Evolutionary conservation across 208 protist genomes (phyloP), one percentile per base, ranked within the genome.

Genomic region (Herpetomonas tarakana): DNA sequence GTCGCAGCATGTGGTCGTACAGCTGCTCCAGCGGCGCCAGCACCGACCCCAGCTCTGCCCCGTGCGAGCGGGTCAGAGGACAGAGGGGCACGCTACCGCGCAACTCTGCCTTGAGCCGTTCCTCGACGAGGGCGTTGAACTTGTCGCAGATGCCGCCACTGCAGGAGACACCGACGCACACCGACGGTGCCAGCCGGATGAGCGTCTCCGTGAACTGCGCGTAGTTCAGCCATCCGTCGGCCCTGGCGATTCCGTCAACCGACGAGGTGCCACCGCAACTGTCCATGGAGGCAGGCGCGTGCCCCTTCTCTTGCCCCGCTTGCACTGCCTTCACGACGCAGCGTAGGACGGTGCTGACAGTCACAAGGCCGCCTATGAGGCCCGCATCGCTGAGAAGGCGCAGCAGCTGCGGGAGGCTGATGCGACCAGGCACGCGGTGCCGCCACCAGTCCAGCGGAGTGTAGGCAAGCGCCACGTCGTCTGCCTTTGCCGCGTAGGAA

Each of bases 131-230:
- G 11, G 58, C 52, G 22, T 74, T 71, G 47, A 94, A 68, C 56
- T 83, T 75, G 16, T 69, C 62, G 11, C 57, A 57, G 11, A 81
- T 52, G 25, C 62, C 80, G 31, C 58, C 45, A 18, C 35, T 49
- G 30, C 62, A 60, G 1, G 45, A 53, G 4, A 66, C 55, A 0
- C 83, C 85, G 28, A 79, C 71, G 50, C 65, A 83, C 49, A 83
- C 81, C 14, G 62, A 30, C 44, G 74, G 58, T 22, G 81, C 60
- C 0, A 95, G 55, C 9, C 91, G 83, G 11, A 97, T 65, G 24
- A 94, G 60, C 52, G 66, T 68, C 73, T 97, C 88, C 28, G 78
- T 75, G 71, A 94, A 97, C 52, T 88, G 78, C 11, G 86, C 64
- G 59, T 92, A 97, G 71, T 85, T 86, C 9, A 96, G 29, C 22